Base-by-base conservation (phyloP, 2,329 filamentous ascomycete species). In the Aspergillus fischeri region DNA sequence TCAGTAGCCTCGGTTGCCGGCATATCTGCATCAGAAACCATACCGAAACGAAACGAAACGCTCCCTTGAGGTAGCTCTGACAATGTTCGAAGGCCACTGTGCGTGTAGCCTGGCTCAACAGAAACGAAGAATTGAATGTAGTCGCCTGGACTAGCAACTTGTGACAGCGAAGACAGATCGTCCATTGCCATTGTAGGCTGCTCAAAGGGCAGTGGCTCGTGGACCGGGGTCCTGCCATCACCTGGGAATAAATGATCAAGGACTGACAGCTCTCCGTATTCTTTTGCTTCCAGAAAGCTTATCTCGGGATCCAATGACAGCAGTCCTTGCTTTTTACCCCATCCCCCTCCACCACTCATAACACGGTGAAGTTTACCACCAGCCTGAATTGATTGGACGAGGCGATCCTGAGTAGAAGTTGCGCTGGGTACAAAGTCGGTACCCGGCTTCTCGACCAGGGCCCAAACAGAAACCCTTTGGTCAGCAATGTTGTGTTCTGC, bases 311-410 rank as follows among this genome's bases (percentile, higher is more conserved):
- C 75, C 4, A 77, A 57, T 1, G 75, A 77, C 21, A 77, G 66
- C 9, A 77, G 68, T 2, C 75, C 75, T 53, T 75, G 73, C 59
- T 77, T 77, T 62, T 77, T 77, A n/a, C 75, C 75, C 75, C 75
- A 77, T 58, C 75, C 75, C 44, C 75, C 75, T 38, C 75, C 75
- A 17, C 75, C 75, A 35, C 75, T 77, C 66, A 77, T 70, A 27
- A 77, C 73, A 49, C 72, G 74, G 58, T 77, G 73, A 44, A 77
- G 65, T 57, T 71, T 73, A 42, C 72, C 72, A 14, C 75, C 74
- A 20, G 61, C 61, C 4, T 58, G 60, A 32, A 77, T 63, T 11
- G 68, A 65, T 11, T 64, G 47, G 35, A 59, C 55, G 32, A 76
- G 51, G 52, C 65, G 55, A 47, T 67, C 61, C 24, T 63, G 63